Evolutionary conservation across 2,329 filamentous ascomycete species (phyloP).

Genomic region (Taxawa tesnikishii): DNA sequence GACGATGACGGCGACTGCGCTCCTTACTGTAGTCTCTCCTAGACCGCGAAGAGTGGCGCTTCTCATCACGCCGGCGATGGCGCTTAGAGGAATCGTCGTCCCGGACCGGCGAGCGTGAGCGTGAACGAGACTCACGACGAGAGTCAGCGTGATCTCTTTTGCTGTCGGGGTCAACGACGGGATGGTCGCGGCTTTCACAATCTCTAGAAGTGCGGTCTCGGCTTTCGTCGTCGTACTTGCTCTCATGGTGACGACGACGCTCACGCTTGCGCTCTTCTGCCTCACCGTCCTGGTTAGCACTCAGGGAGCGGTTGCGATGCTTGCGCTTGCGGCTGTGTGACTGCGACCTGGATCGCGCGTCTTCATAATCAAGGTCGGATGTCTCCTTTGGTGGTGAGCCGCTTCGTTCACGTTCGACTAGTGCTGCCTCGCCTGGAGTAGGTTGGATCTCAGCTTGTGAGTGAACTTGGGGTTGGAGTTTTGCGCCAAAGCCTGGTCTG

Average conservation of each 20-base stretch:
- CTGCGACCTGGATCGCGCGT: constrained; percentile 23
- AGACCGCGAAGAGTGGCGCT: constrained; percentile 31
- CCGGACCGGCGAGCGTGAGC: constrained; percentile 55
- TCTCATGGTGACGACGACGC: constrained; percentile 37
- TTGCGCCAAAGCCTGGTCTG: constrained; percentile 29
- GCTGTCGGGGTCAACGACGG: constrained; percentile 30
- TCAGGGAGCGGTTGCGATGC: constrained; percentile 36
- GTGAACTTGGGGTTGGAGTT: background rate
- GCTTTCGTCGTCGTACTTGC: constrained; percentile 21
- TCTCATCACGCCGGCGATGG: constrained; percentile 39
- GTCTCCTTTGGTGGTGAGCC: no score
- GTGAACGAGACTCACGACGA: no score
- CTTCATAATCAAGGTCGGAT: no score
- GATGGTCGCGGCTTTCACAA: no score
- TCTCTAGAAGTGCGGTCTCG: constrained; percentile 23
- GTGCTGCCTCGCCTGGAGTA: no score
- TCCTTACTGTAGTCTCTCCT: constrained; percentile 34
- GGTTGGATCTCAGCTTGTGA: background rate
- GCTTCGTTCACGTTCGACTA: constrained; percentile 4
- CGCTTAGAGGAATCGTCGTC: constrained; percentile 44
- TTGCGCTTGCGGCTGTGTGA: constrained; percentile 34
- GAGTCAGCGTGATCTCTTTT: no score
- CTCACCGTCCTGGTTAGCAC: constrained; percentile 25
- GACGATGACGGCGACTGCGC: constrained; percentile 28
- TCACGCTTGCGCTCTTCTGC: constrained; percentile 25